These are phyloP conservation scores for Pythium angustatum DNA, from an alignment of 352 stramenopile species.

Conservation along the genomic window DNA sequence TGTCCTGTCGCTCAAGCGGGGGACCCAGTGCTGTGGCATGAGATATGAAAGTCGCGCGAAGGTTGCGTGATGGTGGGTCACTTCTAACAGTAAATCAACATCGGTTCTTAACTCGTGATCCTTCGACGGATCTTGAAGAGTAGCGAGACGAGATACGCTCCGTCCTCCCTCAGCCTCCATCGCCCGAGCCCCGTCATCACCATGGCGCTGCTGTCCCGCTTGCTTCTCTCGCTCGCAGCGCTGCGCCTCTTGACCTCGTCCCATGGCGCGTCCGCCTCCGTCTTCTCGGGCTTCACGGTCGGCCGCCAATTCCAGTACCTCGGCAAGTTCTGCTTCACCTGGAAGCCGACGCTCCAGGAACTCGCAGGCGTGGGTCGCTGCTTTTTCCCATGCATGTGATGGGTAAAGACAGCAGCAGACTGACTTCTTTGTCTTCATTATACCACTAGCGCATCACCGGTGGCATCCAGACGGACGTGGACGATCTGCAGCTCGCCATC, in stretches of 20 bases:
- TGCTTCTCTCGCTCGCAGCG: not conserved
- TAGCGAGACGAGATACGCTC: conserved; percentile 21
- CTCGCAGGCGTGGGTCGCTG: conserved; percentile 55
- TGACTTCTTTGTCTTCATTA: conserved; percentile 1
- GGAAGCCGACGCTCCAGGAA: conserved; percentile 51
- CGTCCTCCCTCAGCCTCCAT: not conserved
- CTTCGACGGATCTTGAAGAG: conserved; percentile 32
- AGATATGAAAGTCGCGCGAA: conserved; percentile 16
- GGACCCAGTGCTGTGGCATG: not conserved
- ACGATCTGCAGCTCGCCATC: conserved; percentile 67
- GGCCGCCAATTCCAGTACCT: conserved; percentile 76
- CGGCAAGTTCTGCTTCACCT: conserved; percentile 85
- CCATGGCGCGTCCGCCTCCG: conserved; percentile 28
- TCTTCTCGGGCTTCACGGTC: conserved; percentile 64
- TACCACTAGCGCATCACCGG: conserved; percentile 57
- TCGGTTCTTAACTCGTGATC: not conserved
- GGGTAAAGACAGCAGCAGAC: not conserved
- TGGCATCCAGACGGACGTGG: conserved; percentile 62
- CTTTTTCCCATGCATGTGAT: not conserved
- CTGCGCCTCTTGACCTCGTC: conserved; percentile 14
- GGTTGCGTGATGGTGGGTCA: not conserved
- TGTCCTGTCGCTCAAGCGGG: not conserved
- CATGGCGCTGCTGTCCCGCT: not conserved
- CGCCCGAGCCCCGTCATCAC: not conserved
- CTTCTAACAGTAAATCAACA: not conserved